These are phyloP conservation scores for Medicago ruthenica DNA, from an alignment of 306 rosid species.

Conservation along the genomic window DNA sequence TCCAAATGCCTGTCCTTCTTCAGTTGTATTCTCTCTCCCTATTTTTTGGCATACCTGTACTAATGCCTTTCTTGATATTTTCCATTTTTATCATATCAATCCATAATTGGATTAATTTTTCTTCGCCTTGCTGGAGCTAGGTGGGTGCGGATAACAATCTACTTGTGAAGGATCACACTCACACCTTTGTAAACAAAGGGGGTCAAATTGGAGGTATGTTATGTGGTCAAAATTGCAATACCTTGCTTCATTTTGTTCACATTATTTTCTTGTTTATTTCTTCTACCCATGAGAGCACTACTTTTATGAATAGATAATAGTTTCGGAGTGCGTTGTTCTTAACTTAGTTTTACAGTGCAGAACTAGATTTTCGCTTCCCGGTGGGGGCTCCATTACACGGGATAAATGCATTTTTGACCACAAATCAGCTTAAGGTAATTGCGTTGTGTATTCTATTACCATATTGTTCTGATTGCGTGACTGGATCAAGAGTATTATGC, in stretches of 20 bases:
- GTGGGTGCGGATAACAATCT: constrained; percentile 91
- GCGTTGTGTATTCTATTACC: constrained; percentile 14
- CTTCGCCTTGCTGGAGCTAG: constrained; percentile 52
- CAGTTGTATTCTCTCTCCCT: constrained; percentile 13
- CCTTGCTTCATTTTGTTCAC: constrained; percentile 13
- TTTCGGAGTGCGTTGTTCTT: constrained; percentile 25
- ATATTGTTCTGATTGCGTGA: constrained; percentile 37
- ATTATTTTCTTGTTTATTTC: constrained; percentile 21
- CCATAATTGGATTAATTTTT: constrained; percentile 24
- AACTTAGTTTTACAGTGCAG: constrained; percentile 61
- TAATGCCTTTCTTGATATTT: constrained; percentile 17
- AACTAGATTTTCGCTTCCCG: constrained; percentile 96
- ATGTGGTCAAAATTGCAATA: constrained; percentile 41
- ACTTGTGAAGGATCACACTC: constrained; percentile 95
- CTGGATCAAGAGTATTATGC: constrained; percentile 25
- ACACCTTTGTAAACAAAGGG: constrained; percentile 92
- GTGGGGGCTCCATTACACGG: constrained; percentile 96
- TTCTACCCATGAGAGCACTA: constrained; percentile 1
- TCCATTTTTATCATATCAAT: constrained; percentile 11
- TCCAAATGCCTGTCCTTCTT: constrained; percentile 25
- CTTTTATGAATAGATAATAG: constrained; percentile 20
- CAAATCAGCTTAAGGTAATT: constrained; percentile 88
- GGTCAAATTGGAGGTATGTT: constrained; percentile 92
- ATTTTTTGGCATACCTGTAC: constrained; percentile 11
- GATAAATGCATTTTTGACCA: constrained; percentile 86